Evolutionary conservation across 768 basidiomycete species (phyloP), one percentile per base, ranked within the genome.

Genomic region (Mycena olivaceomarginata): DNA sequence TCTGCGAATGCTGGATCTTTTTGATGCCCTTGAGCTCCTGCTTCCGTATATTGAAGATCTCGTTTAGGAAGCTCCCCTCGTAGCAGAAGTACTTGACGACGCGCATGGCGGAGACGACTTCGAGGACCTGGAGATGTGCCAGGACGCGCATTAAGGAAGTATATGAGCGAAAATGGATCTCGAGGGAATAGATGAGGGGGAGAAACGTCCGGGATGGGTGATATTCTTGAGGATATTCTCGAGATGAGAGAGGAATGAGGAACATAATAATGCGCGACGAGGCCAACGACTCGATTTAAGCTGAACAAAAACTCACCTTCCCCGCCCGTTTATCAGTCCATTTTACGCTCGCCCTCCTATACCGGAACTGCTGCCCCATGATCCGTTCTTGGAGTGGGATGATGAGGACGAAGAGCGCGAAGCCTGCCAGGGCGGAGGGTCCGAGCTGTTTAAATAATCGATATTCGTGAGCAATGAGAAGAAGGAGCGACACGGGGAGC

Each of bases 1-100:
- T 92, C 75, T 92, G 91, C 18, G 91, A 89, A 72, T 93, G 86
- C 64, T 92, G 87, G 56, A 95, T 94, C 79, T 83, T 86, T 43
- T 90, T 84, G 11, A 94, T 87, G 1, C 91, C 92, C 39, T 83
- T 81, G 18, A 95, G 85, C 80, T 94, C 94, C 25, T 88, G 85
- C 41, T 85, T 85, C 37, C 94, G 88, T 20, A 91, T 88, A 15
- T 86, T 85, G 63, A 86, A 87, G 22, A 94, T 41, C 6, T 92
- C 92, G 92, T 56, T 65, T 37, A 94, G 83, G 83, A 94, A 94
- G 2, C 93, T 91, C 2, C 86, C 77, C 84, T 95, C 94, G 79
- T 94, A 95, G 51, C 91, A 93, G 81, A 95, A 95, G 80, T 92
- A 94, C 83, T 94, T 95, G 62, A 95, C 92, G 18, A 94, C 89